Conservation (phyloP, 2,329 filamentous ascomycete species). For the Penicillium palitans region DNA sequence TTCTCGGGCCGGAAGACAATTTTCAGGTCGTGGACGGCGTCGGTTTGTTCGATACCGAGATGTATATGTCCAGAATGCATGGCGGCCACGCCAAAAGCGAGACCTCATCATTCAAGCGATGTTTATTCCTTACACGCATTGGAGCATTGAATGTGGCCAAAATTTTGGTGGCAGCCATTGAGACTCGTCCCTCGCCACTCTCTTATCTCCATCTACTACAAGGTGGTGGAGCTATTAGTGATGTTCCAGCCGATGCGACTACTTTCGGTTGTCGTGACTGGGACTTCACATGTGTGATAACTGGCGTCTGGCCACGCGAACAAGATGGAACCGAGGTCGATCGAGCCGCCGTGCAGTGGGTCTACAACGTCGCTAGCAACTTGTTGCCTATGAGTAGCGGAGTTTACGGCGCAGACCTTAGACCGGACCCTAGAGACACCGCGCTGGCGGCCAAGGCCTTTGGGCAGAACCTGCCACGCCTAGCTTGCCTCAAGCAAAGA, state of each 20-base stretch:
- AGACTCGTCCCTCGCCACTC: conserved; percentile 51
- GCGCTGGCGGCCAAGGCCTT: conserved; percentile 56
- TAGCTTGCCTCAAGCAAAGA: conserved; percentile 53
- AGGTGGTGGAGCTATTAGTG: conserved; percentile 55
- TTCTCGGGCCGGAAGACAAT: conserved; percentile 39
- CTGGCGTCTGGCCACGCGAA: conserved; percentile 60
- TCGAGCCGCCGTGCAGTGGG: conserved; percentile 52
- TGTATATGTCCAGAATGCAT: conserved; percentile 63
- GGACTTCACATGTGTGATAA: conserved; percentile 65
- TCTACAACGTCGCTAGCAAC: conserved; percentile 52
- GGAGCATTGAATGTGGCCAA: conserved; percentile 35
- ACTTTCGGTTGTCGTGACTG: conserved; percentile 66
- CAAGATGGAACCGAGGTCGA: conserved; percentile 40
- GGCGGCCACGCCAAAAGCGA: conserved; percentile 59
- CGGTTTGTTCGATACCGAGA: conserved; percentile 58
- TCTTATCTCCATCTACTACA: conserved; percentile 66
- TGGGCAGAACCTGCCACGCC: conserved; percentile 53
- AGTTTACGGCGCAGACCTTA: conserved; percentile 62
- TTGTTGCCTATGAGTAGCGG: conserved; percentile 55
- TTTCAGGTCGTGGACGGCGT: conserved; percentile 48
- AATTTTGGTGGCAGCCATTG: conserved; percentile 48
- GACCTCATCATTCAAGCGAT: conserved; percentile 65
- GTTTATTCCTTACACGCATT: conserved; percentile 59
- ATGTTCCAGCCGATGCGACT: conserved; percentile 49
- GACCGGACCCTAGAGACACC: conserved; percentile 60